Base-by-base conservation (phyloP, 2,329 filamentous ascomycete species). In the Phyllosticta paracitricarpa region DNA sequence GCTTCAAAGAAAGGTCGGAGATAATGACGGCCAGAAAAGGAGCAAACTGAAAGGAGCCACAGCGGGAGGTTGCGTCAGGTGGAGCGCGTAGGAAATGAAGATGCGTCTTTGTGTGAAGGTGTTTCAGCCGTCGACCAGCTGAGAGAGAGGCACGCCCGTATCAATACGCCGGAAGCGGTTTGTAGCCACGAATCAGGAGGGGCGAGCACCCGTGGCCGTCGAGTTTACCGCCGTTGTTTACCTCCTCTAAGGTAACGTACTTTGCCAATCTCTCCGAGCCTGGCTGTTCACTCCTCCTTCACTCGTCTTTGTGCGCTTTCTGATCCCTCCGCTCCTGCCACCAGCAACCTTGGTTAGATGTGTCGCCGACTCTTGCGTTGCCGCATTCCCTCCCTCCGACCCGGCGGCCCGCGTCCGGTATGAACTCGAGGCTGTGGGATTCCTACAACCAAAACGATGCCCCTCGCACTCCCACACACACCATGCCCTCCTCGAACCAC, bases 401-500 rank as follows among this genome's bases (percentile, higher is more conserved):
- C 40, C 53, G 55, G 12, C 53, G 55, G 12, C 58, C 58, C 55
- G 58, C 58, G 35, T 51, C 58, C 58, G 58, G 51, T 33, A 60
- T 60, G 58, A 60, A 56, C 40, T 54, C 52, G 58, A 60, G 56
- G 40, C 33, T 60, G 33, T 60, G 58, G 58, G 33, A 24, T 19
- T 54, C 58, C 25, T 60, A 53, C 53, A 33, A 59, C 8, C 28
- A 40, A 40, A 56, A 60, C 58, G 58, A 60, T 60, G 58, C 58
- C 12, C 58, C 33, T 17, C 59, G 54, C 54, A 33, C 59, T 51
- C 54, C 54, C 51, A 56, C 56, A 24, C 53, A 56, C 35, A 61
- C 51, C 54, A 61, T 61, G 59, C 59, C 59, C 28, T 53, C 59
- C 59, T 33, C 59, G 26, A 61, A 52, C 54, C 59, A 54, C 54